phyloP scores from a whole-genome alignment of 2,329 filamentous ascomycete species.

The Diaporthe sp. region DNA sequence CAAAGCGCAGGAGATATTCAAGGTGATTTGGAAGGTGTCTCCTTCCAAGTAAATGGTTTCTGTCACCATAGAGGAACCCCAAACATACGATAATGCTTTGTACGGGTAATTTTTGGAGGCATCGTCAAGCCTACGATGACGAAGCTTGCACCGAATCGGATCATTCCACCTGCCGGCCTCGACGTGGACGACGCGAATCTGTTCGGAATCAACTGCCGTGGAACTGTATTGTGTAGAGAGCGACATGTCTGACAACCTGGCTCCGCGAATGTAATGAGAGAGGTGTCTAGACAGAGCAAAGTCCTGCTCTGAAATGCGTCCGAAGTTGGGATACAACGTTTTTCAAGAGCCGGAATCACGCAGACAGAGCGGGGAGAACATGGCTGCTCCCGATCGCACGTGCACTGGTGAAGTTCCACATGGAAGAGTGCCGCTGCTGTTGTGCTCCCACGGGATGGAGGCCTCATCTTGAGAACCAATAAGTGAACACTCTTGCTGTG shows the following conservation, averaged over 20 bases:
- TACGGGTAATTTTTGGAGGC: background rate
- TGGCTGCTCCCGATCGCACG: background rate
- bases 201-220: background rate
- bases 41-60: background rate
- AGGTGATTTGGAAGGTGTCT: background rate
- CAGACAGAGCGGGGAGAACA: background rate
- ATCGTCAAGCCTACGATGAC: background rate
- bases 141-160: background rate
- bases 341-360: background rate
- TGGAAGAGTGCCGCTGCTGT: background rate
- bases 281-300: background rate
- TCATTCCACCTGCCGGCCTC: conserved; percentile 17
- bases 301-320: background rate
- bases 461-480: background rate
- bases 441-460: background rate
- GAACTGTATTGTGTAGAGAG: background rate
- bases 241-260: background rate
- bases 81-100: conserved; percentile 22
- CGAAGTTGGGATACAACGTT: background rate
- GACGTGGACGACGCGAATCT: background rate
- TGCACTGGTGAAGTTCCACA: background rate
- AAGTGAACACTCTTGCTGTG: background rate
- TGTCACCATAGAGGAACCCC: background rate
- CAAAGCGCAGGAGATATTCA: conserved; percentile 26
- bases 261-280: background rate